Evolutionary conservation across 2,329 filamentous ascomycete genomes (phyloP).

Genomic region (Microsporum audouinii): DNA sequence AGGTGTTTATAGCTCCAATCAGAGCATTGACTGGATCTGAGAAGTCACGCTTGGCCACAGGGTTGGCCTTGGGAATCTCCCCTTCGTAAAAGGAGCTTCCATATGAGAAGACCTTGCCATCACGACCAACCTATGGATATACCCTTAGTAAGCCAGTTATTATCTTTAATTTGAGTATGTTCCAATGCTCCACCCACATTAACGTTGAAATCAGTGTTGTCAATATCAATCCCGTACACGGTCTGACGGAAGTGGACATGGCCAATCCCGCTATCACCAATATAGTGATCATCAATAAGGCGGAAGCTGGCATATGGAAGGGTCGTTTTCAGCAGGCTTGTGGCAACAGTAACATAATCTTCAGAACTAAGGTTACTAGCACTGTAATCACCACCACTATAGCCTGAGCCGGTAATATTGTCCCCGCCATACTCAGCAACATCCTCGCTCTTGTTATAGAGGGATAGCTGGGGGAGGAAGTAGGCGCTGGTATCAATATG

Average conservation of each 20-base stretch:
- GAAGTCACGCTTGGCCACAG: conserved; percentile 7
- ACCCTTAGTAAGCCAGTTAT: too few species aligned
- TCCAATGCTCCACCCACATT: conserved; percentile 7
- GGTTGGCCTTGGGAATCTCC: conserved; percentile 8
- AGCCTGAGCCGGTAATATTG: background rate
- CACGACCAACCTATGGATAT: conserved; percentile 7
- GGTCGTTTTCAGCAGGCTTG: conserved; percentile 6
- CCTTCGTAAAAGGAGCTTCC: conserved; percentile 12
- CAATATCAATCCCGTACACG: conserved; percentile 10
- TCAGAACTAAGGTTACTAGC: background rate
- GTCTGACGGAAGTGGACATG: conserved; percentile 13
- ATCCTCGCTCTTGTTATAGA: conserved; percentile 6
- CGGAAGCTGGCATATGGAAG: conserved; percentile 8
- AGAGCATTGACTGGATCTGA: conserved; percentile 11
- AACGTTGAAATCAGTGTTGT: conserved; percentile 13
- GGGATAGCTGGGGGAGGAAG: conserved; percentile 3
- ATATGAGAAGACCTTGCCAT: conserved; percentile 12
- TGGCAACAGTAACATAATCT: conserved; percentile 10
- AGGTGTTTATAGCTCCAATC: conserved; percentile 1
- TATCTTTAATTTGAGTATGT: background rate
- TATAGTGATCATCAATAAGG: conserved; percentile 11
- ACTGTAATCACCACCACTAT: background rate
- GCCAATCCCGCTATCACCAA: conserved; percentile 10
- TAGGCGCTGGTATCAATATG: conserved; percentile 10
- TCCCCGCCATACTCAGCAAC: background rate